Evolutionary conservation across 352 stramenopile genomes (phyloP), one percentile per base, ranked within the genome.

Genomic region (Phytophthora pluvialis): DNA sequence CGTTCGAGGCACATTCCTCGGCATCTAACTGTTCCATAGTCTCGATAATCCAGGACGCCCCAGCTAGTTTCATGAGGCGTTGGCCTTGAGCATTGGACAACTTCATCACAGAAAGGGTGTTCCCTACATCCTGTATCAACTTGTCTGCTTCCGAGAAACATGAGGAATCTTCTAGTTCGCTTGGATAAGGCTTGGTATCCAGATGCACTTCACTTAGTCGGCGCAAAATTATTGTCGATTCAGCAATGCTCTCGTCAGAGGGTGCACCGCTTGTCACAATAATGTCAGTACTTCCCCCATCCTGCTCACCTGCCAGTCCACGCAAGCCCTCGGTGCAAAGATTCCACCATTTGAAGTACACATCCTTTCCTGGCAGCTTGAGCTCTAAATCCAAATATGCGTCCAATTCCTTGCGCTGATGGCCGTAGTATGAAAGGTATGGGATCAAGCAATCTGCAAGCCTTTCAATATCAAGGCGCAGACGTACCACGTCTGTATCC

Each of bases 61-160:
- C 61, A 11, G 69, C 67, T 26, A 90, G 58, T 63, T 88, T 88
- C 49, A 90, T 36, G 36, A 88, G 32, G 3, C 75, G 72, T 33
- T 86, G 78, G 11, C 72, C 64, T 72, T 91, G 77, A 29, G 72
- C 77, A 55, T 89, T 91, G 5, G 83, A 90, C 4, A 89, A 59
- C 55, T 86, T 83, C 53, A 87, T 77, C 26, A 21, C 60, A 11
- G 53, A 72, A 28, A 90, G 36, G 49, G 36, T 50, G 44, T 55
- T 47, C 50, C 10, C 67, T n/a, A 72, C 21, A 28, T 66, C 5
- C 5, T 74, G 53, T 15, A 79, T 48, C 15, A 64, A 15, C 15
- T 64, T 45, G 29, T 74, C 59, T 21, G 56, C 59, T 44, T 59
- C 6, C 16, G 47, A 64, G 5, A 53, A 54, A 28, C 38, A 52